Evolutionary conservation across 163 green algal species (phyloP).

Genomic region (Scenedesmus sp.): DNA sequence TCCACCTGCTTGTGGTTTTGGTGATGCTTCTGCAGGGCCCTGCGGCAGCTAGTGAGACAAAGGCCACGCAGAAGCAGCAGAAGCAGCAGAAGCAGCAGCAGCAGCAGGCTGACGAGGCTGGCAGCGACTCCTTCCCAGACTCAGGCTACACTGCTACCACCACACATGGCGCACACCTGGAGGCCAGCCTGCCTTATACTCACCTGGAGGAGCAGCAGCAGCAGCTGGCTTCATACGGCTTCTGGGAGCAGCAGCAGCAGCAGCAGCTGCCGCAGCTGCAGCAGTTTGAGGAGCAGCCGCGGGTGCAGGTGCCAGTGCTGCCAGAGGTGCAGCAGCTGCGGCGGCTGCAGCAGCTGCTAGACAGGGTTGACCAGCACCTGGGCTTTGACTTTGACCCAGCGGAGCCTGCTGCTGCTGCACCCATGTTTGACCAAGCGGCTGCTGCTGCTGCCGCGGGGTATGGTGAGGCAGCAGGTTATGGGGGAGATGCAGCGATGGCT

Average conservation of each 20-base stretch:
- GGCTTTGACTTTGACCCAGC: neutral
- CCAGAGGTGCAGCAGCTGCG: neutral
- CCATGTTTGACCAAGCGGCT: neutral
- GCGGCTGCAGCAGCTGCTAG: slow-evolving; percentile 5
- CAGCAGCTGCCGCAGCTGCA: slow-evolving; percentile 5
- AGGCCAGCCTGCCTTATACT: neutral
- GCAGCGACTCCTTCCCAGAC: neutral
- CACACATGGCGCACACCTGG: neutral
- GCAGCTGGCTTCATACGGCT: neutral
- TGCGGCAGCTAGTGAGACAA: neutral
- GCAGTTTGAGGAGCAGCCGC: neutral
- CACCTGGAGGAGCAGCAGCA: slow-evolving; percentile 8
- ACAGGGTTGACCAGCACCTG: slow-evolving; percentile 12
- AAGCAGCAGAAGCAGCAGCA: slow-evolving; percentile 1
- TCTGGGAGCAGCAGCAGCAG: slow-evolving; percentile 10
- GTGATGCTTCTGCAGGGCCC: neutral
- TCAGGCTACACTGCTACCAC: neutral
- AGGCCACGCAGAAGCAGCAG: neutral
- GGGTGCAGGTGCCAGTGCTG: neutral
- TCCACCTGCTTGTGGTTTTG: neutral
- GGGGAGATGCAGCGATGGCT: neutral
- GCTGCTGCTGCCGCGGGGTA: slow-evolving; percentile 1
- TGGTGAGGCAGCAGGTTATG: neutral
- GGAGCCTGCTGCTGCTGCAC: neutral
- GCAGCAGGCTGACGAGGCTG: slow-evolving; percentile 21